Evolutionary conservation across 2,329 filamentous ascomycete species (phyloP).

Genomic region (Cryphonectria nitschkei): DNA sequence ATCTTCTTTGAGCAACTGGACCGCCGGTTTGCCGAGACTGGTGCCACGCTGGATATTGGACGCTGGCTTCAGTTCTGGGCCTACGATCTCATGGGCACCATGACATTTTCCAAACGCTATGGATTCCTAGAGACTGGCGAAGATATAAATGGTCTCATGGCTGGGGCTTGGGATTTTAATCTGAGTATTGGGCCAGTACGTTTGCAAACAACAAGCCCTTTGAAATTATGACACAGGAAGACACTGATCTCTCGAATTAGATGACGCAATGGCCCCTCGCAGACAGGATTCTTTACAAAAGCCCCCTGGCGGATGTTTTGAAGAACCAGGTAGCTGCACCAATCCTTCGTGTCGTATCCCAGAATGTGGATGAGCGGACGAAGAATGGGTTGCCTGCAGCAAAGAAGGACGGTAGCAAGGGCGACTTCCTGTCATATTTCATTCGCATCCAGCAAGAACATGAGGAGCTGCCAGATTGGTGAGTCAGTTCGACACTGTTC

Average conservation of each 20-base stretch:
- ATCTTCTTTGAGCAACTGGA: constrained; percentile 45
- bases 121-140: constrained; percentile 37
- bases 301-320: constrained; percentile 47
- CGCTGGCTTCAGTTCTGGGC: constrained; percentile 40
- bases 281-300: constrained; percentile 10
- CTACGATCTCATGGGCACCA: constrained; percentile 38
- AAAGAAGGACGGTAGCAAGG: neutral
- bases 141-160: constrained; percentile 36
- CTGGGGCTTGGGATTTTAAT: constrained; percentile 33
- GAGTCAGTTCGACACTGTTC: neutral
- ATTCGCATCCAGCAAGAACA: neutral
- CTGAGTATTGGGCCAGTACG: constrained; percentile 32
- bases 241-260: constrained; percentile 36
- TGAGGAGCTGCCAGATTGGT: neutral
- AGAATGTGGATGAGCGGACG: constrained; percentile 5
- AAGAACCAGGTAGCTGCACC: constrained; percentile 38
- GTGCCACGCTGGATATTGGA: constrained; percentile 26
- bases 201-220: constrained; percentile 13
- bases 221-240: too few relatives aligned
- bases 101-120: constrained; percentile 38
- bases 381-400: neutral
- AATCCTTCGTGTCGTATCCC: constrained; percentile 48
- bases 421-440: neutral
- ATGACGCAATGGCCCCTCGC: constrained; percentile 33
- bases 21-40: constrained; percentile 1